Base-by-base conservation (phyloP, 208 protist genomes). In the Wallacemonas rigidus region DNA sequence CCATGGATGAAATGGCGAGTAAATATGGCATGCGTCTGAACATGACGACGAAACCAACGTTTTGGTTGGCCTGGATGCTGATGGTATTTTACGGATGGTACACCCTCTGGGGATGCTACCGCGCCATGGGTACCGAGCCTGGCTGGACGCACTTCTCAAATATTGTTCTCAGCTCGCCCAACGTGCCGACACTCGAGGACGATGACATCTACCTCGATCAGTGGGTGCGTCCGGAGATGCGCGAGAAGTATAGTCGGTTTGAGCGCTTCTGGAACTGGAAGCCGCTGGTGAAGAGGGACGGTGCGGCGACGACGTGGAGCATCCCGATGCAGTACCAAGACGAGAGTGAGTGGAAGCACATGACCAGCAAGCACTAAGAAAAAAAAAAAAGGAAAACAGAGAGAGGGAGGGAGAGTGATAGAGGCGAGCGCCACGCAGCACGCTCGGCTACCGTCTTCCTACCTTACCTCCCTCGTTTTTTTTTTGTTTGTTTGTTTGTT, bases 181-280 rank as follows among this genome's bases (percentile, higher is more conserved):
- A 89, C 67, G 79, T 80, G 44, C 92, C 92, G 17, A 85, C 85
- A n/a, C 67, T 96, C 4, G 92, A 94, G 74, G 88, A 94, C 72
- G 92, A 96, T 63, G 92, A 94, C 67, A 93, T 96, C 54, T 96
- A 90, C 73, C 77, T 96, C 11, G 92, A 96, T 68, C 88, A 92
- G 85, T 96, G 92, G 92, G 82, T 89, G 69, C 78, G 86, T n/a
- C 92, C 89, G 40, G 89, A 93, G 71, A 91, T 91, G 77, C 81
- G 92, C 0, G 89, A 94, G 79, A 92, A 92, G 80, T 89, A 89
- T 63, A 80, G 75, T 55, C 86, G 86, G 56, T 87, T 88, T 57
- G 89, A 96, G 6, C 79, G 81, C 44, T 95, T 95, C 80, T 96
- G 89, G 88, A 91, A 92, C 73, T 96, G 92, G 92, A 96, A 95